These are phyloP conservation scores for Acanthamoeba quina DNA, from an alignment of 208 protist species.

Conservation along the genomic window DNA sequence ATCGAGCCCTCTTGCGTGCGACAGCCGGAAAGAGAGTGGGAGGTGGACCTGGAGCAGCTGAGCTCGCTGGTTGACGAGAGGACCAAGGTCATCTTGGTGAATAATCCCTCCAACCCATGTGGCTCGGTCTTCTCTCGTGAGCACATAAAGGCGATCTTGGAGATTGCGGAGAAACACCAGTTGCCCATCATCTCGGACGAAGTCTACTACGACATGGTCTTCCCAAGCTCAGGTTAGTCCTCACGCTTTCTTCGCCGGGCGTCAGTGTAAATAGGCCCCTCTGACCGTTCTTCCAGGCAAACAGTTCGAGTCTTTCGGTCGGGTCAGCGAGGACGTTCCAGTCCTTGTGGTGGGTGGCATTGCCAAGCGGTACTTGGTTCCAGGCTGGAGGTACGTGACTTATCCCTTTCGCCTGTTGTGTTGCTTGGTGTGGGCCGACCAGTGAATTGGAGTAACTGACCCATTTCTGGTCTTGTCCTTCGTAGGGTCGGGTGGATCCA, in stretches of 20 bases:
- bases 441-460: conserved; percentile 59
- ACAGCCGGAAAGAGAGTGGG: conserved; percentile 92
- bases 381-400: conserved; percentile 92
- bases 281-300: background rate
- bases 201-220: conserved; percentile 96
- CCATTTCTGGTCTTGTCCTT: background rate
- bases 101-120: conserved; percentile 97
- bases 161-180: conserved; percentile 91
- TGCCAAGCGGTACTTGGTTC: conserved; percentile 94
- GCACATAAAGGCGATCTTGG: conserved; percentile 86
- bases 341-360: conserved; percentile 93
- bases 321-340: conserved; percentile 92
- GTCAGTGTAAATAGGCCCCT: background rate
- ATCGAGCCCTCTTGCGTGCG: background rate
- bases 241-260: background rate
- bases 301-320: conserved; percentile 91
- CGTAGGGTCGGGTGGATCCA: background rate
- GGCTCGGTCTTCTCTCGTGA: conserved; percentile 93
- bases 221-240: conserved; percentile 82
- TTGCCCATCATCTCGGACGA: conserved; percentile 96
- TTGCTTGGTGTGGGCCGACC: conserved; percentile 88
- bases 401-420: conserved; percentile 89
- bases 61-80: conserved; percentile 90
- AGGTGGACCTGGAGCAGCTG: conserved; percentile 92
- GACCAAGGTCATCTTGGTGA: conserved; percentile 94